These are phyloP conservation scores for Camellia oleifera DNA, from an alignment of 179 eudicot species.

Conservation along the genomic window DNA sequence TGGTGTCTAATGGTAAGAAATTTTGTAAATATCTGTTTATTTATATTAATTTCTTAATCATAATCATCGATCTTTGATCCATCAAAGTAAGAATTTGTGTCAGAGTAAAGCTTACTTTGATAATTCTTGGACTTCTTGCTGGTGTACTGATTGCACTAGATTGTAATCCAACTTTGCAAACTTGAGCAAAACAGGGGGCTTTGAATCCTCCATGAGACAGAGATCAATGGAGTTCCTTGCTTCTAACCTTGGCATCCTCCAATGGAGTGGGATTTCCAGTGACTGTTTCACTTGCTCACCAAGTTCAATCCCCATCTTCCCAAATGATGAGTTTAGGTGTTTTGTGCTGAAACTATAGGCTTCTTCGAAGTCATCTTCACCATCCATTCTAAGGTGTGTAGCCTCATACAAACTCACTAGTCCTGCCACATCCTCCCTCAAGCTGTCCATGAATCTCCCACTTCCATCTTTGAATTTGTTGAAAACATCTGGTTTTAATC, in stretches of 20 bases:
- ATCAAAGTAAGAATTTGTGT: not conserved
- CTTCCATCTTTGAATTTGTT: not conserved
- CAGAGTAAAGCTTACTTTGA: slow-evolving; percentile 10
- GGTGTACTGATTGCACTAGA: slow-evolving; percentile 28
- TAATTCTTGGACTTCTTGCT: slow-evolving; percentile 26
- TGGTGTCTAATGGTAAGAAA: too few relatives aligned
- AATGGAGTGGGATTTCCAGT: slow-evolving; percentile 21
- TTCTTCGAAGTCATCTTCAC: slow-evolving; percentile 5
- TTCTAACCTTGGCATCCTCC: slow-evolving; percentile 31
- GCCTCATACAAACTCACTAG: slow-evolving; percentile 15
- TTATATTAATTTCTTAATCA: too few relatives aligned
- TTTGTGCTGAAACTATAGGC: not conserved
- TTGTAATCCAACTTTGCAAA: slow-evolving; percentile 34
- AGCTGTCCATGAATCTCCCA: slow-evolving; percentile 17
- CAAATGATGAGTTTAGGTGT: slow-evolving; percentile 11
- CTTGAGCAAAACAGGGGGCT: slow-evolving; percentile 17
- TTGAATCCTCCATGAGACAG: slow-evolving; percentile 11
- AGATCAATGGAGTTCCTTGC: slow-evolving; percentile 23
- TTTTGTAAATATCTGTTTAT: too few relatives aligned
- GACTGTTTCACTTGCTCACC: slow-evolving; percentile 12
- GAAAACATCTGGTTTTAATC: slow-evolving; percentile 2
- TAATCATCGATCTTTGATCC: too few relatives aligned
- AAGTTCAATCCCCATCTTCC: not conserved
- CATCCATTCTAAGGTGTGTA: not conserved
- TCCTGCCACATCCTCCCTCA: slow-evolving; percentile 10